Conservation (phyloP, 805 yeast genomes). For the Kurtzmaniella cleridarum region DNA sequence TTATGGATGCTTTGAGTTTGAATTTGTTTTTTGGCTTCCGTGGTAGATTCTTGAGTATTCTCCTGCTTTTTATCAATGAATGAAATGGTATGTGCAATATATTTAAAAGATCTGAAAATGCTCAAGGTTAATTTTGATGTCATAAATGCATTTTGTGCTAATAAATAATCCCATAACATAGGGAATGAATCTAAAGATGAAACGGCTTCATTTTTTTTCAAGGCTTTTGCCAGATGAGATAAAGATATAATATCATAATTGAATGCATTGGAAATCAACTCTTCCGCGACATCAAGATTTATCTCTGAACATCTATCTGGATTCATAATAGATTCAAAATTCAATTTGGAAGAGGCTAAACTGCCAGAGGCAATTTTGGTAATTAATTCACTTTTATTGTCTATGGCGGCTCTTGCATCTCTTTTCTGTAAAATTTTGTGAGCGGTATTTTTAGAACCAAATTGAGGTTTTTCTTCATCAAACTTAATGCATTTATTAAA, state of each 20-base stretch:
- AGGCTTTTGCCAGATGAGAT: conserved; percentile 19
- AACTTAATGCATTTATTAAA: conserved; percentile 14
- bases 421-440: conserved; percentile 35
- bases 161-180: conserved; percentile 17
- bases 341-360: conserved; percentile 5
- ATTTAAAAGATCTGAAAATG: conserved; percentile 13
- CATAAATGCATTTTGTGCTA: conserved; percentile 5
- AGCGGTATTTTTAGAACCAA: conserved; percentile 20
- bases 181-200: conserved; percentile 30
- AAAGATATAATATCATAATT: conserved; percentile 42
- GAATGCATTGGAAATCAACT: conserved; percentile 36
- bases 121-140: conserved; percentile 6
- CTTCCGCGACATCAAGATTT: conserved; percentile 23
- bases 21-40: conserved; percentile 12
- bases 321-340: conserved; percentile 4
- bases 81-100: conserved; percentile 13
- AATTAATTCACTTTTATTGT: conserved; percentile 34
- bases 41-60: conserved; percentile 12
- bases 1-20: conserved; percentile 4
- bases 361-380: conserved; percentile 12
- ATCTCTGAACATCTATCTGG: conserved; percentile 18
- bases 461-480: conserved; percentile 9
- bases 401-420: conserved; percentile 47
- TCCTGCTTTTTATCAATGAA: conserved; percentile 19
- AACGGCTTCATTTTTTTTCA: conserved; percentile 16